Percentiles rank a stretch among this genome's conserved stretches.
Conservation (phyloP, 371 early-diverging fungal species). For the Coelomomyces lativittatus region DNA sequence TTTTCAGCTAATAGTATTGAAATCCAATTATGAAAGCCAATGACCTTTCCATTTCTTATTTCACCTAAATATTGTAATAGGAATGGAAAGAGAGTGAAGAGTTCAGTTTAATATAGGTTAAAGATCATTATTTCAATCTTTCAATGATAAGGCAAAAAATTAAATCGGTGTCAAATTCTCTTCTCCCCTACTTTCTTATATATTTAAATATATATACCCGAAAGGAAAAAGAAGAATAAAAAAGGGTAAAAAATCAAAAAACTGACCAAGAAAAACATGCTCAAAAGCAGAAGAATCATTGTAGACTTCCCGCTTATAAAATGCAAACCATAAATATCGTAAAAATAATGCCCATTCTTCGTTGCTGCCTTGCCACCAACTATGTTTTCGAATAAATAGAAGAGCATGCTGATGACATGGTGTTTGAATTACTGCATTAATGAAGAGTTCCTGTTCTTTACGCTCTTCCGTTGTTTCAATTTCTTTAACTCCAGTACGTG, state of each 20-base stretch:
- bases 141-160: too few species aligned
- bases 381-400: constrained; percentile 9
- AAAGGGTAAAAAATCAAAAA: too few species aligned
- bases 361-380: constrained; percentile 2
- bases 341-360: constrained; percentile 2
- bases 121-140: too few species aligned
- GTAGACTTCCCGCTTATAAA: constrained; percentile 4
- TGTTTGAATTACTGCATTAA: constrained; percentile 11
- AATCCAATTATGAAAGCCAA: constrained; percentile 40
- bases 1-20: constrained; percentile 15
- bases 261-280: too few species aligned
- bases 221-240: too few species aligned
- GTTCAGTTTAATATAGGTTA: too few species aligned
- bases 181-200: too few species aligned
- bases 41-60: constrained; percentile 9
- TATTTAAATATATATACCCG: too few species aligned
- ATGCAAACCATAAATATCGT: constrained; percentile 17
- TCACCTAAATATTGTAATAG: too few species aligned
- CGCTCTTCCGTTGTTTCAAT: constrained; percentile 5
- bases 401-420: constrained; percentile 8
- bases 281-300: background rate
- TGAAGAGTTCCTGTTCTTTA: constrained; percentile 12
- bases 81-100: too few species aligned
- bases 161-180: too few species aligned
- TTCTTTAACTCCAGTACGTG: constrained; percentile 14